phyloP scores from a whole-genome alignment of 805 yeast species.

The Wickerhamomyces alni region DNA sequence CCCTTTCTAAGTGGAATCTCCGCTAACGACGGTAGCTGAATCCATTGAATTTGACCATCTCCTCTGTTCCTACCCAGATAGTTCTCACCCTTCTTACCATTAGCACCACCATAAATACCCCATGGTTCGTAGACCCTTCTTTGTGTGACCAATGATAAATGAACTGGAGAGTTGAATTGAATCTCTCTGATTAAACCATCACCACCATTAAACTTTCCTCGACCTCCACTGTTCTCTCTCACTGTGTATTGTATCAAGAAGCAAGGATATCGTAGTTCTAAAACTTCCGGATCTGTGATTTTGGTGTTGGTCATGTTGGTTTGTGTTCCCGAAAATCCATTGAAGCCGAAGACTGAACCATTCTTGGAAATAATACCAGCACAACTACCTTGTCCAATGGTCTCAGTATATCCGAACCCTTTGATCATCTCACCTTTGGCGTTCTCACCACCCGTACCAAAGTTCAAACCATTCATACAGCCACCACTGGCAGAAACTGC shows the following conservation, averaged over 20 bases:
- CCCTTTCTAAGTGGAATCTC: slow-evolving; percentile 31
- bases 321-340: slow-evolving; percentile 48
- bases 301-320: slow-evolving; percentile 49
- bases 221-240: slow-evolving; percentile 42
- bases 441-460: slow-evolving; percentile 41
- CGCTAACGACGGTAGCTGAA: slow-evolving; percentile 27
- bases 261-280: slow-evolving; percentile 48
- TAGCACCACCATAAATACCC: slow-evolving; percentile 48
- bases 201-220: slow-evolving; percentile 43
- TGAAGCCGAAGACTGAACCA: slow-evolving; percentile 64
- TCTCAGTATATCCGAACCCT: slow-evolving; percentile 51
- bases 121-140: slow-evolving; percentile 49
- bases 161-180: slow-evolving; percentile 35
- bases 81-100: slow-evolving; percentile 44
- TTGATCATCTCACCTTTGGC: slow-evolving; percentile 32
- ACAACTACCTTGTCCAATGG: slow-evolving; percentile 52
- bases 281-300: slow-evolving; percentile 50
- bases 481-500: slow-evolving; percentile 56
- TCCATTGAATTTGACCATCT: slow-evolving; percentile 27
- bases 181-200: slow-evolving; percentile 46
- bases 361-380: slow-evolving; percentile 48
- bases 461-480: slow-evolving; percentile 51
- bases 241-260: slow-evolving; percentile 39
- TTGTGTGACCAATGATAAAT: slow-evolving; percentile 42
- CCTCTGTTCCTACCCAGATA: slow-evolving; percentile 28